phyloP scores from a whole-genome alignment of 2,329 filamentous ascomycete species.

The Fusarium acutatum region DNA sequence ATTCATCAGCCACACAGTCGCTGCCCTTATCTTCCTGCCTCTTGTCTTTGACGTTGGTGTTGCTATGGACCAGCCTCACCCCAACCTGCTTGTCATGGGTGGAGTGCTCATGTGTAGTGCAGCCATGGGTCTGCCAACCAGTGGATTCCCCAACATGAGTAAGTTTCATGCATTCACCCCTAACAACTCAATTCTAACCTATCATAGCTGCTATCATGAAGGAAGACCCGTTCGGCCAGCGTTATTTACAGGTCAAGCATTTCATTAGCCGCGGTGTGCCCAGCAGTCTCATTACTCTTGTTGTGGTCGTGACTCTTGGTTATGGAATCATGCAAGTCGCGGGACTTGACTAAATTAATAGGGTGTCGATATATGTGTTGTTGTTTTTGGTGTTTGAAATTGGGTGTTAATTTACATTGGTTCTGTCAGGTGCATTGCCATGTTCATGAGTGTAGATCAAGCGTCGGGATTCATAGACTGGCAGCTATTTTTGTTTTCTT shows the following conservation, averaged over 20 bases:
- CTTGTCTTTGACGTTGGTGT: slow-evolving; percentile 87
- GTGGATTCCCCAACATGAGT: slow-evolving; percentile 99
- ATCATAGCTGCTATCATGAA: slow-evolving; percentile 94
- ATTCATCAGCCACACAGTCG: slow-evolving; percentile 97
- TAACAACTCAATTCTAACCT: slow-evolving; percentile 31
- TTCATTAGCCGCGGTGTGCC: slow-evolving; percentile 95
- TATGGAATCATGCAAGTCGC: slow-evolving; percentile 88
- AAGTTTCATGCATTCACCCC: slow-evolving; percentile 55
- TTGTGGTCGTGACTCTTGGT: slow-evolving; percentile 86
- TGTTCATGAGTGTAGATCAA: slow-evolving; percentile 22
- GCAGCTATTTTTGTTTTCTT: neutral
- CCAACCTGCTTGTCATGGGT: slow-evolving; percentile 94
- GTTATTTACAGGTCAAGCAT: slow-evolving; percentile 91
- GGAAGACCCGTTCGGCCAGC: slow-evolving; percentile 91
- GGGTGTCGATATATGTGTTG: neutral
- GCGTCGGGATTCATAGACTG: slow-evolving; percentile 32
- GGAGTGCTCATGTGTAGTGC: slow-evolving; percentile 95
- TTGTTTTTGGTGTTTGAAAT: neutral
- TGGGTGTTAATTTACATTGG: neutral
- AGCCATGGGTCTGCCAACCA: slow-evolving; percentile 94
- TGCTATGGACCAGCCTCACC: slow-evolving; percentile 87
- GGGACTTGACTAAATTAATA: slow-evolving; percentile 59
- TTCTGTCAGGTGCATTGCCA: neutral
- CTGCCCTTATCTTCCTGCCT: slow-evolving; percentile 92
- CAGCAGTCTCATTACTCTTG: slow-evolving; percentile 80